Conservation (phyloP, 148 eudicot species). For the Pouteria glomerata region DNA sequence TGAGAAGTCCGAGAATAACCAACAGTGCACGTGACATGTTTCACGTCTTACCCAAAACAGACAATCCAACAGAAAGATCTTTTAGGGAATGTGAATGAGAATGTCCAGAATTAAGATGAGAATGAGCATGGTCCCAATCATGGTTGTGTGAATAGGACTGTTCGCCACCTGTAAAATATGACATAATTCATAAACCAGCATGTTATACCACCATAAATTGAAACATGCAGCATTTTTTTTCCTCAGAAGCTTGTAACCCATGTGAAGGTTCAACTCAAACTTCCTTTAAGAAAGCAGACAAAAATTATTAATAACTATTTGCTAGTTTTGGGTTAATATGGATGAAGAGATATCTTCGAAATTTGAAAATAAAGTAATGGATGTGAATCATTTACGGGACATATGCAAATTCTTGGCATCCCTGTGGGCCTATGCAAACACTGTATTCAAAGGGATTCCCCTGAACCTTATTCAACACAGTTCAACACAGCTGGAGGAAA, state of each 20-base stretch:
- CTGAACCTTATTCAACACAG: too few relatives aligned
- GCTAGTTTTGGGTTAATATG: too few relatives aligned
- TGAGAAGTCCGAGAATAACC: not conserved
- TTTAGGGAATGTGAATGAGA: constrained; percentile 64
- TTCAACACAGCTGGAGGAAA: too few relatives aligned
- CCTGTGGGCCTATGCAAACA: too few relatives aligned
- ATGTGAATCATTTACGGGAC: too few relatives aligned
- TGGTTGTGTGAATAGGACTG: constrained; percentile 69
- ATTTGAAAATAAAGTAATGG: too few relatives aligned
- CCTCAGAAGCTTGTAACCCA: not conserved
- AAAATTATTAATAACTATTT: not conserved
- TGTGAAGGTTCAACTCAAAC: constrained; percentile 1
- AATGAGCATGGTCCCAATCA: constrained; percentile 33
- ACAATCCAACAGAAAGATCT: constrained; percentile 90
- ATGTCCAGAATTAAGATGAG: constrained; percentile 43
- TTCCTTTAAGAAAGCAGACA: not conserved
- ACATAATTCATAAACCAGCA: not conserved
- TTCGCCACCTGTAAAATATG: constrained; percentile 59
- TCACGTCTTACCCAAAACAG: constrained; percentile 59
- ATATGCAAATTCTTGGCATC: too few relatives aligned
- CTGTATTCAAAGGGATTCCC: too few relatives aligned
- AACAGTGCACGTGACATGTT: not conserved
- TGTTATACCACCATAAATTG: not conserved
- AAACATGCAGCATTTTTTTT: not conserved
- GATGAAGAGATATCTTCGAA: too few relatives aligned